Base-by-base conservation (phyloP, 352 stramenopile genomes). In the Pythium insidiosum region DNA sequence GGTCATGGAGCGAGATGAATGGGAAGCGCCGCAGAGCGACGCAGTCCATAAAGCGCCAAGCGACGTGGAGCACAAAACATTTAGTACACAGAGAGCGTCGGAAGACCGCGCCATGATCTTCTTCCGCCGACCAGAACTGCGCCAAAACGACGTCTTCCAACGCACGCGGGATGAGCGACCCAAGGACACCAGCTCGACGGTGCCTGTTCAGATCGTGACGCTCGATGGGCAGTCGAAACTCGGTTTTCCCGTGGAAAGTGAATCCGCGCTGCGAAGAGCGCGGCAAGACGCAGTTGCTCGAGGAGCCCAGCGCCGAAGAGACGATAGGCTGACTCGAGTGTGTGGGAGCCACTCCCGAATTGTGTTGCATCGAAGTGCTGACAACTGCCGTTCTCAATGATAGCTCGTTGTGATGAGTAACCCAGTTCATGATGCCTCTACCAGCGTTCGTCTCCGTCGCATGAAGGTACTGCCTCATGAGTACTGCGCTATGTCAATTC, bases 131-230 rank as follows among this genome's bases (percentile, higher is more conserved):
- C 66, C 66, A 1, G 73, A 84, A 36, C 47, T 86, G 23, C 70
- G 58, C 1, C 56, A 63, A 18, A 26, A 33, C 9, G 28, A 78
- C 25, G 61, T 76, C 36, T 76, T 76, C 49, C 56, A 74, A 15
- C 43, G 41, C n/a, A 53, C 45, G 33, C 30, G 33, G 36, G 16
- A 19, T 46, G 44, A 13, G 40, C 52, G 30, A 29, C 44, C 9
- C 30, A 24, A 10, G 16, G 36, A 43, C 18, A 35, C 21, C 16
- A 6, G 15, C 11, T 23, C 26, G 3, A 39, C 5, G n/a, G 21
- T 58, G 13, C 73, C 73, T 7, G 71, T 73, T 7, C 73, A 86
- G 38, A 44, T 86, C 24, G 21, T 86, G 23, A 57, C 53, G 2
- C 43, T 74, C 33, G 63, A 80, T 35, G 68, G 73, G 1, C 51